phyloP scores from a whole-genome alignment of 1,139 yeast species.

The Tardiomyces depauwii region DNA sequence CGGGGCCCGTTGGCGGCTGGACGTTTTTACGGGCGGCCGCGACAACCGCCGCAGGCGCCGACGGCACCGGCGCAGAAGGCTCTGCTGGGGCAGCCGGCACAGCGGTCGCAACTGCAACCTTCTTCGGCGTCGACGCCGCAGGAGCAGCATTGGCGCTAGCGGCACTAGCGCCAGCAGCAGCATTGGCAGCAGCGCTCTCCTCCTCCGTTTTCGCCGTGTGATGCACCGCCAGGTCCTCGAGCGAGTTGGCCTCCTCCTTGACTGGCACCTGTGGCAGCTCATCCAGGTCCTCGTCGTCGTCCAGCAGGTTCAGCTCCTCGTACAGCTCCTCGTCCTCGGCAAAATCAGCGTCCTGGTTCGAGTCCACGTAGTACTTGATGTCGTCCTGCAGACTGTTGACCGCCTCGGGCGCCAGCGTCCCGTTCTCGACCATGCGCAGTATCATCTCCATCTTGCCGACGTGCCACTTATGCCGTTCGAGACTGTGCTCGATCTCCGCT shows the following conservation, averaged over 20 bases:
- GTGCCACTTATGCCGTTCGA: conserved; percentile 76
- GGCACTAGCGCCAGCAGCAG: conserved; percentile 42
- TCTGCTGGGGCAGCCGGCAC: conserved; percentile 5
- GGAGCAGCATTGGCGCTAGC: conserved; percentile 1
- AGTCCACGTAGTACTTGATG: conserved; percentile 86
- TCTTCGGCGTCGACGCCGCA: conserved; percentile 7
- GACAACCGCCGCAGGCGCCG: not conserved
- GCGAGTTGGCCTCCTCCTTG: conserved; percentile 23
- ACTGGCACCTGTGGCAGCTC: conserved; percentile 37
- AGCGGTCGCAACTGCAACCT: conserved; percentile 2
- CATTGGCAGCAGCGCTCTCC: conserved; percentile 35
- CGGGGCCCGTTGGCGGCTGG: conserved; percentile 1
- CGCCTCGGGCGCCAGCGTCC: conserved; percentile 69
- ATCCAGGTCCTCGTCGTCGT: conserved; percentile 39
- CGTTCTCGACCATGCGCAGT: conserved; percentile 70
- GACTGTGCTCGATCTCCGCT: conserved; percentile 48
- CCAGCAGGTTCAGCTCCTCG: conserved; percentile 74
- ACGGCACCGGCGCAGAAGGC: conserved; percentile 1
- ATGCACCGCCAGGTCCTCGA: conserved; percentile 30
- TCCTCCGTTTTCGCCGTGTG: conserved; percentile 14
- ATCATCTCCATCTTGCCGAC: conserved; percentile 66
- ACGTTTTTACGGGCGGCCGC: not conserved
- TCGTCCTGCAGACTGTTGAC: conserved; percentile 80
- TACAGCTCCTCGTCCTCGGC: conserved; percentile 92
- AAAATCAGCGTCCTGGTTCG: conserved; percentile 92